Evolutionary conservation across 2,329 filamentous ascomycete genomes (phyloP), one percentile per base, ranked within the genome.

Genomic region (Penicillium sumatraense): DNA sequence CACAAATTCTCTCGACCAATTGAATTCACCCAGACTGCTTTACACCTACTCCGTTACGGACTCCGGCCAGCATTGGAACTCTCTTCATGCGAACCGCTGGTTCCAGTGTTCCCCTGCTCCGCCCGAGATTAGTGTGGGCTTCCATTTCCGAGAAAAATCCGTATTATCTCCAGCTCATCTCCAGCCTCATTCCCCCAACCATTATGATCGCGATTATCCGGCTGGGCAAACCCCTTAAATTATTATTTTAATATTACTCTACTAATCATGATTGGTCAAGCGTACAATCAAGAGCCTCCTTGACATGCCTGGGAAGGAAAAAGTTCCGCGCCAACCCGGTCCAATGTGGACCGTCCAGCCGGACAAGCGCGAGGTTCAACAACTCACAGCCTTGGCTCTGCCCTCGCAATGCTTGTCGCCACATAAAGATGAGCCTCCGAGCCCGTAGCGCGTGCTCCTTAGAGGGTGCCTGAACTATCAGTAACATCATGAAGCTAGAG

Each of bases 321-420:
- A 53, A 61, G 23, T 56, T 62, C 38, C 52, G 44, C 31, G 45
- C 18, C 27, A 61, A 38, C 7, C 65, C 64, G 16, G 47, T 59
- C 57, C 49, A 60, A 13, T 63, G 49, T 5, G 57, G 48, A 23
- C 51, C 56, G 44, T 65, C 53, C 5, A 63, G 14, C 8, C 59
- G 45, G 13, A 65, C 54, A 21, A 67, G 48, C 16, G 57, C 58
- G 48, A 64, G 47, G 26, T 59, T 59, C 51, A 64, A 61, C 45
- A 62, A 36, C 21, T 56, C 51, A 33, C 45, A 56, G 18, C 61
- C 57, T 36, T 53, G 53, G 18, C 55, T 57, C 29, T 65, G 59
- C 14, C 53, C 55, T 3, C 60, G 57, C 11, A 64, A 38, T 23
- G 55, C 54, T 24, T 59, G 58, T 42, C 56, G 41, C 61, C 61